A percentile compares a stretch with the other conserved stretches of the same genome.
phyloP scores from a whole-genome alignment of 208 protist species.

The Porcisia deanei region DNA sequence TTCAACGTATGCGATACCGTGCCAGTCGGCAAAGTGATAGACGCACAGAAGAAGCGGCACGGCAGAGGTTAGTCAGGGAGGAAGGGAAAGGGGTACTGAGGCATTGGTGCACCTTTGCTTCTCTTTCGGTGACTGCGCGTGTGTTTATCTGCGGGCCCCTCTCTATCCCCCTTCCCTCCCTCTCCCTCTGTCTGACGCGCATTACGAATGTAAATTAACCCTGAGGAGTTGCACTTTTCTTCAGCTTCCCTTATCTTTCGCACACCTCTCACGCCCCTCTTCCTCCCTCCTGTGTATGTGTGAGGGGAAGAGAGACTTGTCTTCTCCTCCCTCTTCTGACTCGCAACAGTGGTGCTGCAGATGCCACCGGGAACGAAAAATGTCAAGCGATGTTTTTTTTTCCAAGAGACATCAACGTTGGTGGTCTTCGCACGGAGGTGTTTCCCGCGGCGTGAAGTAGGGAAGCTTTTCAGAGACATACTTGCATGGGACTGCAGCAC shows the following conservation, averaged over 20 bases:
- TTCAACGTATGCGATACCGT: constrained; percentile 76
- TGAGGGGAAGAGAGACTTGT: too few relatives aligned
- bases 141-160: not conserved
- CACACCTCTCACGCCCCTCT: not conserved
- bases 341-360: not conserved
- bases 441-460: not conserved
- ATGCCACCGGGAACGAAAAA: not conserved
- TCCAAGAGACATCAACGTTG: not conserved
- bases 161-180: not conserved
- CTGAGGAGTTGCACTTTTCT: too few relatives aligned
- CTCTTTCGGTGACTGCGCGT: not conserved
- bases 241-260: too few relatives aligned
- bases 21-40: constrained; percentile 30
- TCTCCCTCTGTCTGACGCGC: not conserved
- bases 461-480: not conserved
- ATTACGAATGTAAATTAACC: not conserved
- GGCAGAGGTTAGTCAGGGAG: constrained; percentile 6
- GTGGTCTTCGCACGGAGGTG: not conserved
- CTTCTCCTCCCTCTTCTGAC: not conserved
- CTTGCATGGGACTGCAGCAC: not conserved
- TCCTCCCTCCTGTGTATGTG: not conserved
- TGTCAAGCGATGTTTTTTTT: not conserved
- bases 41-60: constrained; percentile 15
- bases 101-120: too few relatives aligned
- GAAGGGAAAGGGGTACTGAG: not conserved